Evolutionary conservation across 805 yeast genomes (phyloP).

Genomic region (Diddensiella santjacobensis): DNA sequence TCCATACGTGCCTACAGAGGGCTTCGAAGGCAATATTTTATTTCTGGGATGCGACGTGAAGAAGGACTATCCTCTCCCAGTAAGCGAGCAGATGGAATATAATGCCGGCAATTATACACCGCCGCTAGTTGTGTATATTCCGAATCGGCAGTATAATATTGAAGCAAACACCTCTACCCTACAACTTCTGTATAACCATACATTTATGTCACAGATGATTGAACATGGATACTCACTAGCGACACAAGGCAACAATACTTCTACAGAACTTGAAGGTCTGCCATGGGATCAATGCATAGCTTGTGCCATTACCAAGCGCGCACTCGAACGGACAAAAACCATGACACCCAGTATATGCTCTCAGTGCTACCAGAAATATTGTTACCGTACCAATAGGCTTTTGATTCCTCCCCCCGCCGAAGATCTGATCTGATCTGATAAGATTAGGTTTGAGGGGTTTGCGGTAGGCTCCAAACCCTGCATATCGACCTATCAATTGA

Average conservation of each 20-base stretch:
- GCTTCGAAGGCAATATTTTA: slow-evolving; percentile 2
- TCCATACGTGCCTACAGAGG: slow-evolving; percentile 4
- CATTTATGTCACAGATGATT: slow-evolving; percentile 58
- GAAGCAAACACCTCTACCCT: slow-evolving; percentile 70
- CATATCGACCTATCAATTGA: too few relatives aligned
- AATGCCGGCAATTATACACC: slow-evolving; percentile 37
- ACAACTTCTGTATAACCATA: slow-evolving; percentile 56
- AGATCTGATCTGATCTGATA: too few relatives aligned
- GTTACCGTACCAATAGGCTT: slow-evolving; percentile 38
- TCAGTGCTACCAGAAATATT: slow-evolving; percentile 65
- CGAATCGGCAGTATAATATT: slow-evolving; percentile 64
- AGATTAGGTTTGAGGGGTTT: background rate
- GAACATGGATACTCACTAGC: slow-evolving; percentile 73
- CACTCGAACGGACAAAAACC: slow-evolving; percentile 63
- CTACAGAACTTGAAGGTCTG: slow-evolving; percentile 40
- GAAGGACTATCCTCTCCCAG: slow-evolving; percentile 13
- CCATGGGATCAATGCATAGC: slow-evolving; percentile 74
- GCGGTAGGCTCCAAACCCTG: too few relatives aligned
- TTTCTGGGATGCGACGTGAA: slow-evolving; percentile 48
- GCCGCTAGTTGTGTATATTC: slow-evolving; percentile 71
- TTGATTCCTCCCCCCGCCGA: background rate
- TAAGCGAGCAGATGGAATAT: background rate
- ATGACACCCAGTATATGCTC: slow-evolving; percentile 67
- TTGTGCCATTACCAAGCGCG: slow-evolving; percentile 79
- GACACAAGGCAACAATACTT: slow-evolving; percentile 64